A percentile compares a stretch with the other conserved stretches of the same genome.
phyloP scores from a whole-genome alignment of 2,329 filamentous ascomycete species.

The Scopulariopsis brevicaulis region DNA sequence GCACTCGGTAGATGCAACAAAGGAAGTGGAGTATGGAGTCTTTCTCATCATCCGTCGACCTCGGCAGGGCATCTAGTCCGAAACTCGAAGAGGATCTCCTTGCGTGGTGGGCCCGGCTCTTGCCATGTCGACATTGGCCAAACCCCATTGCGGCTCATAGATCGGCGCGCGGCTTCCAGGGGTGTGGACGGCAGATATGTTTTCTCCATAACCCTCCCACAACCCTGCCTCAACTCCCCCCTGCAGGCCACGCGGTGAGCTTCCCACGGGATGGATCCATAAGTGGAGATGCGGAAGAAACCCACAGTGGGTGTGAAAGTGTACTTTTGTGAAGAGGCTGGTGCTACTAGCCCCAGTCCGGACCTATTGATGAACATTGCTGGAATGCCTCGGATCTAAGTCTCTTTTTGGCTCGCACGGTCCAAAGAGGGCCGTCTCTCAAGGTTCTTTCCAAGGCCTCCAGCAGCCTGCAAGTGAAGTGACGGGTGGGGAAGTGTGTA shows the following conservation, averaged over 20 bases:
- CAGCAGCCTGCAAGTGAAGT: not conserved
- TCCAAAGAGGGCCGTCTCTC: too few relatives aligned
- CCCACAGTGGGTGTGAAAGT: not conserved
- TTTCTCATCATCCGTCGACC: not conserved
- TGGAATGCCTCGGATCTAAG: too few relatives aligned
- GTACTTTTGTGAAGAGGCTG: not conserved
- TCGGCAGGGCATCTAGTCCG: not conserved
- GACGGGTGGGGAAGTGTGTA: not conserved
- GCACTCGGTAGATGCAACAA: not conserved
- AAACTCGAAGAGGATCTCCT: not conserved
- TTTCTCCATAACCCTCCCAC: not conserved
- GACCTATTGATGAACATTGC: too few relatives aligned
- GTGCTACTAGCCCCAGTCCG: not conserved
- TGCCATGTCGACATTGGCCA: not conserved
- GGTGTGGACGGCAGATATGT: not conserved
- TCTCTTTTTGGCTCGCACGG: too few relatives aligned
- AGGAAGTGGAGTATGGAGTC: not conserved
- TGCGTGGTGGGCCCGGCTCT: not conserved
- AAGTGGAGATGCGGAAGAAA: not conserved
- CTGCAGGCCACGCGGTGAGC: not conserved
- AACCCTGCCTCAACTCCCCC: not conserved
- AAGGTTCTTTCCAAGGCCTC: too few relatives aligned
- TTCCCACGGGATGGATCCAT: not conserved
- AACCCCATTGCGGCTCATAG: not conserved
- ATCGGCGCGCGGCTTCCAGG: conserved; percentile 2